Percentiles rank a stretch among this genome's conserved stretches.
Conservation (phyloP, 176 grass and related monocot genomes). For the Ensete ventricosum region DNA sequence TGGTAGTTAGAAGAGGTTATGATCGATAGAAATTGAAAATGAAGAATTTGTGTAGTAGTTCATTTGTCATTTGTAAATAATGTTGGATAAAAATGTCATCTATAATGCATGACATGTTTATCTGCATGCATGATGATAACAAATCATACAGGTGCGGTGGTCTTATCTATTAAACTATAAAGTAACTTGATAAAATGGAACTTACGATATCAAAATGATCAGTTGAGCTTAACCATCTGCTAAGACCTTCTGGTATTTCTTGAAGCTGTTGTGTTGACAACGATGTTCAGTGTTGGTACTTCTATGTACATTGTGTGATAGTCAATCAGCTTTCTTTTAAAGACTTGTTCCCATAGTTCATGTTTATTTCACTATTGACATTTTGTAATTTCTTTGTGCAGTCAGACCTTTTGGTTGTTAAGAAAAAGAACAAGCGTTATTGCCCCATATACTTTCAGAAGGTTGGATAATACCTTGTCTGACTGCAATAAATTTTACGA, state of each 20-base stretch:
- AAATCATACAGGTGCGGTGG: neutral
- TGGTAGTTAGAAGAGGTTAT: too few species aligned
- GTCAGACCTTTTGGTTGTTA: conserved; percentile 86
- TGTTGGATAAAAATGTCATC: neutral
- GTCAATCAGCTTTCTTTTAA: neutral
- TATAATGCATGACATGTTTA: neutral
- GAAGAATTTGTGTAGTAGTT: neutral
- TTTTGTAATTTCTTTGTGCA: conserved; percentile 33
- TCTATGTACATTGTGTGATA: neutral
- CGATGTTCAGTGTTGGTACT: neutral
- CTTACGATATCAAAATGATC: neutral
- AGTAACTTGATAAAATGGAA: neutral
- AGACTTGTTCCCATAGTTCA: conserved; percentile 9
- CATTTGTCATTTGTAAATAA: neutral
- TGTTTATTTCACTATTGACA: conserved; percentile 10
- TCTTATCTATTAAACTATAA: neutral
- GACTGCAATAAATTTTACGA: neutral
- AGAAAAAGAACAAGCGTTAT: conserved; percentile 88
- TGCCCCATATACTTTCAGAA: conserved; percentile 97
- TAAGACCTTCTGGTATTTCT: neutral
- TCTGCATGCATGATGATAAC: too few species aligned
- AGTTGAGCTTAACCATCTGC: neutral
- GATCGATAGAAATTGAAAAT: too few species aligned
- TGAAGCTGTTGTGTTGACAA: neutral
- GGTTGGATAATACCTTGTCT: conserved; percentile 30